Base-by-base conservation (phyloP, 2,329 filamentous ascomycete species). In the Trichoderma arundinaceum region DNA sequence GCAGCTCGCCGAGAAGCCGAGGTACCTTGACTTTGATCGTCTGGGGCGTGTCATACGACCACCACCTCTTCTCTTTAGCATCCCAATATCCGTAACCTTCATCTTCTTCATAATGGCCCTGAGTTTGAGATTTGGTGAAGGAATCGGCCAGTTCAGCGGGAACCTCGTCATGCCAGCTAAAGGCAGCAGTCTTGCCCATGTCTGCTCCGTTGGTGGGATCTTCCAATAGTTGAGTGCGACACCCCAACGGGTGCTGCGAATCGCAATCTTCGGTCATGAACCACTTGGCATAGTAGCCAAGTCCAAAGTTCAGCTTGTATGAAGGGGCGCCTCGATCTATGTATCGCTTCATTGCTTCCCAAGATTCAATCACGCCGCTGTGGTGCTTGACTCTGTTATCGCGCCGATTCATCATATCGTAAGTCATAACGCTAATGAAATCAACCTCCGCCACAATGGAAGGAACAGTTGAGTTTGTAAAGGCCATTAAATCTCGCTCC, bases 71-170 rank as follows among this genome's bases (percentile, higher is more conserved):
- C 69, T 86, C 80, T 4, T 77, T 68, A 0, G 73, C 66, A 72
- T 93, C 90, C 81, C 85, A 90, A 76, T 86, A 92, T 73, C 89
- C 92, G 73, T 88, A 84, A 0, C 89, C 90, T 19, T 89, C 90
- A 68, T 92, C 90, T 0, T 71, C 69, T 33, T 73, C 74, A 35
- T 86, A 87, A 53, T 73, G 73, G 1, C 87, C 88, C 9, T 83
- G 68, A 0, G 76, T 70, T 57, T 80, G 73, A 0, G 90, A 89
- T 13, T 79, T 81, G 15, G 78, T 74, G 72, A 90, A 92, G 0
- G 88, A 91, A 2, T 74, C 77, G 1, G 75, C 77, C 19, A 90
- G 76, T 0, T 88, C 83, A 1, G 76, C 69, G 1, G 87, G 82
- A 32, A 86, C 78, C 60, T 81, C 72, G 53, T 87, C 84, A 68